Conservation (phyloP, 768 basidiomycete species). For the Amanita molliuscula region DNA sequence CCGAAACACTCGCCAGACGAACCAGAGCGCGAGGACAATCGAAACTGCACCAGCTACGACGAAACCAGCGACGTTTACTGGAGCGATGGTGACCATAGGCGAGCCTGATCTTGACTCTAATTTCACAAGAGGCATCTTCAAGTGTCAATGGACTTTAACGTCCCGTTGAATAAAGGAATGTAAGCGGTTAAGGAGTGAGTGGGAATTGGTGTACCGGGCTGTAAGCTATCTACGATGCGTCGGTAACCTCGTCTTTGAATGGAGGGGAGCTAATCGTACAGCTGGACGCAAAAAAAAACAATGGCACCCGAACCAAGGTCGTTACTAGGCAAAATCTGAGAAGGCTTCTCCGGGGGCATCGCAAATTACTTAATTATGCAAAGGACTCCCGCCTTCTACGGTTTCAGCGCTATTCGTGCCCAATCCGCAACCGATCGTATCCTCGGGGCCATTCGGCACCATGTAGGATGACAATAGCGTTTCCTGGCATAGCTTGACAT, state of each 20-base stretch:
- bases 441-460: neutral
- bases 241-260: neutral
- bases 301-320: neutral
- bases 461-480: neutral
- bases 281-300: neutral
- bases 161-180: neutral
- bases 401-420: neutral
- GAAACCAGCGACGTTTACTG: conserved; percentile 41
- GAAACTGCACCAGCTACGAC: conserved; percentile 31
- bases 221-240: neutral
- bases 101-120: conserved; percentile 6
- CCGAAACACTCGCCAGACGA: conserved; percentile 29
- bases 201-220: neutral
- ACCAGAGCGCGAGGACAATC: conserved; percentile 29
- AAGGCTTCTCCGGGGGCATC: neutral
- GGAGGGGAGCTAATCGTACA: neutral
- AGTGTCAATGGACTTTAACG: neutral
- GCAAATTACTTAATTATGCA: neutral
- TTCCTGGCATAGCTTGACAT: neutral
- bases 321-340: neutral
- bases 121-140: conserved; percentile 2
- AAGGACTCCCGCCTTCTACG: neutral
- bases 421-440: neutral
- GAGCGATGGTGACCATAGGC: conserved; percentile 5
- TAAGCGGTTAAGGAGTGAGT: neutral